Percentiles rank a stretch among this genome's conserved stretches.
Evolutionary conservation across 495 filamentous ascomycete species (phyloP).

Genomic region (Beverwykella pulmonaria): DNA sequence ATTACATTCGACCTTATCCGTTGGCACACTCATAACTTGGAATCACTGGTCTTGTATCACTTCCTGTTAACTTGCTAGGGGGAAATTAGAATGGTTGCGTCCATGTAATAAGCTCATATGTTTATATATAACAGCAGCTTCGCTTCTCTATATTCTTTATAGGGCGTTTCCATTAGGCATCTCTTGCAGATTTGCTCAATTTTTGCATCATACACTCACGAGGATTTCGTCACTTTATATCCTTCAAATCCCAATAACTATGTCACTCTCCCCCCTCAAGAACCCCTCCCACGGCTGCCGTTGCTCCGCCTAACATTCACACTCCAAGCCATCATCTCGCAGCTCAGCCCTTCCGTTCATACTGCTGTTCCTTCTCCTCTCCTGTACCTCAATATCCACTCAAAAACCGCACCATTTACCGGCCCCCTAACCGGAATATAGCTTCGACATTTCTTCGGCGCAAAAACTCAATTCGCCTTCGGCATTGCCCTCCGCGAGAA

Average conservation of each 20-base stretch:
- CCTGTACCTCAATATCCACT: not conserved
- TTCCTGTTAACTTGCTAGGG: not conserved
- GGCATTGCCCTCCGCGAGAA: slow-evolving; percentile 19
- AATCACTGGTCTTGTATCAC: not conserved
- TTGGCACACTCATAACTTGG: not conserved
- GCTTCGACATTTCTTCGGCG: slow-evolving; percentile 16
- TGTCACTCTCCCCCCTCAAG: too few relatives aligned
- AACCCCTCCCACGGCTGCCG: too few relatives aligned
- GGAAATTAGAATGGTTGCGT: too few relatives aligned
- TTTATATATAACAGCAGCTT: too few relatives aligned
- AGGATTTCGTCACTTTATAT: too few relatives aligned
- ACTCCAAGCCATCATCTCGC: not conserved
- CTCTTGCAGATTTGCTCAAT: too few relatives aligned
- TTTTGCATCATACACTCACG: too few relatives aligned
- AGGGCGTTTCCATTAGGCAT: too few relatives aligned
- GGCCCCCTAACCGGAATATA: slow-evolving; percentile 8
- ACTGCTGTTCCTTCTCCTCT: not conserved
- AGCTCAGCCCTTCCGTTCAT: not conserved
- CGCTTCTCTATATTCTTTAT: too few relatives aligned
- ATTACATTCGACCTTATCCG: not conserved
- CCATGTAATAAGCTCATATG: too few relatives aligned
- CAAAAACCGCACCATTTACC: slow-evolving; percentile 8
- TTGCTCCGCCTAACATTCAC: too few relatives aligned
- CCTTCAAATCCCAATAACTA: too few relatives aligned
- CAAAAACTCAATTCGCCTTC: slow-evolving; percentile 17